Percentiles rank a stretch among this genome's conserved stretches.
Conservation (phyloP, 331 rosid genomes). For the Malus hybrid region DNA sequence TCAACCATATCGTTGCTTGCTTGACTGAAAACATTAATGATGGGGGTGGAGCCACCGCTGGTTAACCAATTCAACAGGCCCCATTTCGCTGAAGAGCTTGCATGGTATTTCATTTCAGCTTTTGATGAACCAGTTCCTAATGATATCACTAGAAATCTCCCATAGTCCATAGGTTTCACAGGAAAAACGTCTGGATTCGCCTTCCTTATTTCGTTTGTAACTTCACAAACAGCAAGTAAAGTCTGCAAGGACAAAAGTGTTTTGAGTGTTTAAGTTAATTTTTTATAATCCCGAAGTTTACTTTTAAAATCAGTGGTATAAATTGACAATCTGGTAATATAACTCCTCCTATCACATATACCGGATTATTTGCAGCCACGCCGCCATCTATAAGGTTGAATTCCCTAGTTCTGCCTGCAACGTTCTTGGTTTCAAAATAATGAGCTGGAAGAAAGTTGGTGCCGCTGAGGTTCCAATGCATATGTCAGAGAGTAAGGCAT, state of each 20-base stretch:
- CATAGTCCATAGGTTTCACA: constrained; percentile 30
- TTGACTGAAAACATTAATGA: constrained; percentile 29
- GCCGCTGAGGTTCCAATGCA: constrained; percentile 54
- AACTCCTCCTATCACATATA: not conserved
- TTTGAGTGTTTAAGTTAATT: not conserved
- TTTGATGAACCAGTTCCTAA: constrained; percentile 43
- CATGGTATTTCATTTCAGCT: constrained; percentile 22
- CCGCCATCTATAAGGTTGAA: constrained; percentile 46
- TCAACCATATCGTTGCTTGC: constrained; percentile 46
- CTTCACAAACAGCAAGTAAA: constrained; percentile 40
- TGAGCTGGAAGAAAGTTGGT: constrained; percentile 47
- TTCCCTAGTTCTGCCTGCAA: constrained; percentile 1
- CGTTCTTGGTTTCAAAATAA: constrained; percentile 18
- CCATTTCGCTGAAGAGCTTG: constrained; percentile 36
- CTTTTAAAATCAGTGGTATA: not conserved
- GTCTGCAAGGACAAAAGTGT: constrained; percentile 14
- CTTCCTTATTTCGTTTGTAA: constrained; percentile 16
- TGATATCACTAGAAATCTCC: constrained; percentile 39
- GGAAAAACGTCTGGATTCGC: constrained; percentile 17
- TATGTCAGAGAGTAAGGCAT: constrained; percentile 36
- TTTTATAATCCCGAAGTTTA: not conserved
- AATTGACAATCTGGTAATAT: not conserved
- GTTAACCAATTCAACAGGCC: constrained; percentile 44
- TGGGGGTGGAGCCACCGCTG: constrained; percentile 31
- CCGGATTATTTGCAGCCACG: constrained; percentile 51